Base-by-base conservation (phyloP, 805 yeast species). In the Candida endomychidarum region DNA sequence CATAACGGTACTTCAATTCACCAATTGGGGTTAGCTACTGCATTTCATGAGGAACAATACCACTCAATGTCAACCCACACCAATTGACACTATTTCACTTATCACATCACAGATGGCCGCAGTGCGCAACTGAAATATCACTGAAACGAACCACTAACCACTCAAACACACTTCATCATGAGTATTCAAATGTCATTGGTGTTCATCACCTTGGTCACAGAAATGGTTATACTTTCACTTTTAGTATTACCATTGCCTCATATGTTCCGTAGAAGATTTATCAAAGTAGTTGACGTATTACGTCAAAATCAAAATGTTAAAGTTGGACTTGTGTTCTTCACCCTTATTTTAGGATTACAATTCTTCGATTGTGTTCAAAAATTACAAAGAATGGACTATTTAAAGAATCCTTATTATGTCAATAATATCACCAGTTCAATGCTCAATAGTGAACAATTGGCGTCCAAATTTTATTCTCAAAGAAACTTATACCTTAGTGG, bases 401-500 rank as follows among this genome's bases (percentile, higher is more conserved):
- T 45, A 8, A 53, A 44, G 20, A 54, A 50, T 34, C 59, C 66
- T 4, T 54, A 56, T 42, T 59, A 37, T 31, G 38, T 40, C 5
- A 35, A 38, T 18, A 38, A 47, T 8, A 39, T 41, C 16, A 17
- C 14, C 20, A 19, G 16, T 12, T 24, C 48, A 9, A 43, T 61
- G 23, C 61, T 73, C 33, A 65, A 72, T 29, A 59, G 67, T 26
- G 83, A 80, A 16, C 74, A 69, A 45, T 58, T 78, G 47, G 85
- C 83, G 4, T 64, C 77, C 34, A 75, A 80, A 45, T 80, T 81
- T 42, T 80, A 78, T 50, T 70, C 80, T 27, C 86, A 80, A 56
- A 67, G 86, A 54, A 80, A 80, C 48, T 64, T 78, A 29, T 80
- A 80, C 54, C 68, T 80, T 40, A 72, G 80, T 11, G 86, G 86